Evolutionary conservation across 495 filamentous ascomycete species (phyloP).

Genomic region (Penicillium canariense): DNA sequence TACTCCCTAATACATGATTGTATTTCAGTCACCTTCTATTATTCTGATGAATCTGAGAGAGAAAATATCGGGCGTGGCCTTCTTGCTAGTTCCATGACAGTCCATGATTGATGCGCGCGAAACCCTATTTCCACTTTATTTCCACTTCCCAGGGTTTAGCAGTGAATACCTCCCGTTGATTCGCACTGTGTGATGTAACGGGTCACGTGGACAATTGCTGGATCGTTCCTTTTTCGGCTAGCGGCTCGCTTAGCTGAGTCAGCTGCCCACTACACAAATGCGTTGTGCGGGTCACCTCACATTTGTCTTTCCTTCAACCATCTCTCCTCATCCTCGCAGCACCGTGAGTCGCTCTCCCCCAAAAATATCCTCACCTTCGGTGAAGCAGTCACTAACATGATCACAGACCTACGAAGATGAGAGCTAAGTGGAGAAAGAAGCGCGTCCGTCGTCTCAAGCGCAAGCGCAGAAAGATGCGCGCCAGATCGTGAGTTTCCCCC

Average conservation of each 20-base stretch:
- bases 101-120: background rate
- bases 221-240: conserved; percentile 27
- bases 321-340: conserved; percentile 54
- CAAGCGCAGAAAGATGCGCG: conserved; percentile 99
- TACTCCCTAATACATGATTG: background rate
- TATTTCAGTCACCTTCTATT: background rate
- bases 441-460: conserved; percentile 94
- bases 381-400: conserved; percentile 13
- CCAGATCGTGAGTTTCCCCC: conserved; percentile 66
- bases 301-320: conserved; percentile 49
- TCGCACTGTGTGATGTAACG: conserved; percentile 19
- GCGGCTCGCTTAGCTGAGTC: conserved; percentile 42
- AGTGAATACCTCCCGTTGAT: background rate
- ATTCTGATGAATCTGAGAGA: background rate
- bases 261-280: conserved; percentile 48
- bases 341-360: conserved; percentile 41
- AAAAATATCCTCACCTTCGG: background rate
- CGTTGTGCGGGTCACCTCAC: conserved; percentile 29
- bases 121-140: conserved; percentile 21
- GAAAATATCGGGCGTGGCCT: background rate
- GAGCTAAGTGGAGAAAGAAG: conserved; percentile 99
- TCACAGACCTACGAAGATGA: conserved; percentile 69
- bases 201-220: conserved; percentile 14
- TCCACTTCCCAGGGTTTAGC: conserved; percentile 1
- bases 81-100: background rate